Conservation (phyloP, 208 protist genomes). For the Crithidia thermophila region DNA sequence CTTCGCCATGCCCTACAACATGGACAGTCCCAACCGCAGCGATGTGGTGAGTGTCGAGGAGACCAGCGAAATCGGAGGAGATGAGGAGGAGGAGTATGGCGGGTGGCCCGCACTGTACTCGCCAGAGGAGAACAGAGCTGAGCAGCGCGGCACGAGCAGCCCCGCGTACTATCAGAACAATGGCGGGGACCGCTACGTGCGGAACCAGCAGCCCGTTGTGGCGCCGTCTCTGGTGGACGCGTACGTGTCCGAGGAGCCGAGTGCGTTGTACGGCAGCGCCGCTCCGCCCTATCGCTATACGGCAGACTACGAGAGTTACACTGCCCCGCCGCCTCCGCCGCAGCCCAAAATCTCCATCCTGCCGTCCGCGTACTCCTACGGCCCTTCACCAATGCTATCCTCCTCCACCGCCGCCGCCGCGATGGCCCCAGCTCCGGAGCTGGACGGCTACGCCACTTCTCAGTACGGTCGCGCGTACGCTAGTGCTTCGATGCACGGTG, state of each 20-base stretch:
- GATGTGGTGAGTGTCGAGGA: not conserved
- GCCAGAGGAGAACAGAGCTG: not conserved
- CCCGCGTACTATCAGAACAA: too few species aligned
- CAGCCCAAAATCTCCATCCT: slow-evolving; percentile 3
- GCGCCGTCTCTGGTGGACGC: slow-evolving; percentile 15
- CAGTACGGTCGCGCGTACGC: not conserved
- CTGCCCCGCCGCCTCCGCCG: not conserved
- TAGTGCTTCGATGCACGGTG: not conserved
- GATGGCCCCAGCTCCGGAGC: too few species aligned
- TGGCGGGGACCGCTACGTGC: too few species aligned
- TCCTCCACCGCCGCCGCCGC: not conserved
- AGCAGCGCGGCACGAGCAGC: too few species aligned
- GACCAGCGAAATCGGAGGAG: not conserved
- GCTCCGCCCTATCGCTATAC: not conserved
- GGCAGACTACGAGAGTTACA: not conserved
- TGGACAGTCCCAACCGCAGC: not conserved
- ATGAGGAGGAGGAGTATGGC: not conserved
- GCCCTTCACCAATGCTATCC: slow-evolving; percentile 13
- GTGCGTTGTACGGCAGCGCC: not conserved
- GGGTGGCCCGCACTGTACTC: slow-evolving; percentile 3
- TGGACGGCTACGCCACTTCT: not conserved
- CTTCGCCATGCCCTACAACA: too few species aligned
- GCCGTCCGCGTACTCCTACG: slow-evolving; percentile 14
- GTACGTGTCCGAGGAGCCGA: slow-evolving; percentile 17
- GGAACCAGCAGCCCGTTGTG: not conserved